phyloP scores from a whole-genome alignment of 345 rosid species.

The Erucastrum elatum region DNA sequence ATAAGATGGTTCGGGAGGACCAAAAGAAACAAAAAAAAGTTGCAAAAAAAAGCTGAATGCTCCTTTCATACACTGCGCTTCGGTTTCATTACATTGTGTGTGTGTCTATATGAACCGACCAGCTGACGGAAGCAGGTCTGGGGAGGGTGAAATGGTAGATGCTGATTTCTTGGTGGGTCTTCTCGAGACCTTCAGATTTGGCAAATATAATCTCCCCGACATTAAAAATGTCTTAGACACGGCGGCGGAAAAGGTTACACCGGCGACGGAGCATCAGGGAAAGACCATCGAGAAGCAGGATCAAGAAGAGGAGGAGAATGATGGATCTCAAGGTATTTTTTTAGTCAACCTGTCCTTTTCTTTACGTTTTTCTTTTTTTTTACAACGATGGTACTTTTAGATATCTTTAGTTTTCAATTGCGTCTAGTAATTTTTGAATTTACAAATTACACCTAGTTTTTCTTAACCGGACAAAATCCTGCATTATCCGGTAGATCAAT shows the following conservation, averaged over 20 bases:
- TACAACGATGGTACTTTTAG: background rate
- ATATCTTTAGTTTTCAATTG: background rate
- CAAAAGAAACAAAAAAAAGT: background rate
- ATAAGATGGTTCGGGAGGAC: background rate
- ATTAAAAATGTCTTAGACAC: background rate
- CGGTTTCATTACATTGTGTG: background rate
- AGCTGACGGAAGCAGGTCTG: slow-evolving; percentile 4
- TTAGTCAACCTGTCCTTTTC: slow-evolving; percentile 21
- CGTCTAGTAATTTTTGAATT: background rate
- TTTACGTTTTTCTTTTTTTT: background rate
- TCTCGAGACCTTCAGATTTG: slow-evolving; percentile 31
- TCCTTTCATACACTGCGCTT: background rate
- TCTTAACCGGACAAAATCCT: background rate
- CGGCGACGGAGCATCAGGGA: background rate
- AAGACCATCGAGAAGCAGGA: background rate
- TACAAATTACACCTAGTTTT: slow-evolving; percentile 1
- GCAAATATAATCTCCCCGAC: slow-evolving; percentile 24
- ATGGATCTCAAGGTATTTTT: slow-evolving; percentile 33
- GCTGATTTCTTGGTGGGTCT: slow-evolving; percentile 34
- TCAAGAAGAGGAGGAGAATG: background rate
- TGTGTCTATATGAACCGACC: slow-evolving; percentile 18
- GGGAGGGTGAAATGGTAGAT: slow-evolving; percentile 21
- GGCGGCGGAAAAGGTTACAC: background rate
- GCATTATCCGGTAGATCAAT: background rate
- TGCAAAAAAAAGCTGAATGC: slow-evolving; percentile 21